A percentile compares a stretch with the other conserved stretches of the same genome.
phyloP scores from a whole-genome alignment of 352 stramenopile species.

The Phytophthora foliorum region DNA sequence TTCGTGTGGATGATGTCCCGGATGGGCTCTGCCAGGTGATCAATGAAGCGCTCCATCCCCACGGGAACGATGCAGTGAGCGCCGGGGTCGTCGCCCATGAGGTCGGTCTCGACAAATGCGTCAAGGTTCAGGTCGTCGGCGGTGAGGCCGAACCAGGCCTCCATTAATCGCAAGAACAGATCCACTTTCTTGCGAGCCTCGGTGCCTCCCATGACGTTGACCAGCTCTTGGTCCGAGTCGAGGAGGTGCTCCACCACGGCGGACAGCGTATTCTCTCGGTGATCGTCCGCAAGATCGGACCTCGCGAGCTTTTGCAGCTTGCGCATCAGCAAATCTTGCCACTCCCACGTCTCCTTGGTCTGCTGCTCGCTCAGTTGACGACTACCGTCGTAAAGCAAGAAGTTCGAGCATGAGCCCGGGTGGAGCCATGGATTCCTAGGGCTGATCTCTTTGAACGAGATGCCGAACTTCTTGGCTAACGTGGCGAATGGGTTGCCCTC shows the following conservation, averaged over 20 bases:
- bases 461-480: slow-evolving; percentile 49
- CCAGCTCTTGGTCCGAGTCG: slow-evolving; percentile 31
- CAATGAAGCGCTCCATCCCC: slow-evolving; percentile 67
- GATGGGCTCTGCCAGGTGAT: slow-evolving; percentile 45
- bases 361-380: slow-evolving; percentile 43
- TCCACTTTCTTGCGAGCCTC: slow-evolving; percentile 26
- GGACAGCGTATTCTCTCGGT: slow-evolving; percentile 41
- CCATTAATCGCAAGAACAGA: slow-evolving; percentile 49
- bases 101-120: slow-evolving; percentile 39
- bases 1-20: slow-evolving; percentile 50
- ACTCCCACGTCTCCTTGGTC: slow-evolving; percentile 51
- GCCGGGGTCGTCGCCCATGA: slow-evolving; percentile 56
- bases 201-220: slow-evolving; percentile 34
- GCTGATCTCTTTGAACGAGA: slow-evolving; percentile 68
- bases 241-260: slow-evolving; percentile 51
- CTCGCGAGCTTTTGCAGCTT: slow-evolving; percentile 54
- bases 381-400: slow-evolving; percentile 49
- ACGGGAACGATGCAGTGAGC: slow-evolving; percentile 60
- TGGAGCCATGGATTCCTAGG: slow-evolving; percentile 70
- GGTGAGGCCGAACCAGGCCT: slow-evolving; percentile 65
- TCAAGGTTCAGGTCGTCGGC: slow-evolving; percentile 44
- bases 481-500: slow-evolving; percentile 54
- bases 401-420: slow-evolving; percentile 60
- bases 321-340: slow-evolving; percentile 55
- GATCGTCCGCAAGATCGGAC: slow-evolving; percentile 11